Evolutionary conservation across 768 basidiomycete species (phyloP).

Genomic region (Hydnomerulius pinastri): DNA sequence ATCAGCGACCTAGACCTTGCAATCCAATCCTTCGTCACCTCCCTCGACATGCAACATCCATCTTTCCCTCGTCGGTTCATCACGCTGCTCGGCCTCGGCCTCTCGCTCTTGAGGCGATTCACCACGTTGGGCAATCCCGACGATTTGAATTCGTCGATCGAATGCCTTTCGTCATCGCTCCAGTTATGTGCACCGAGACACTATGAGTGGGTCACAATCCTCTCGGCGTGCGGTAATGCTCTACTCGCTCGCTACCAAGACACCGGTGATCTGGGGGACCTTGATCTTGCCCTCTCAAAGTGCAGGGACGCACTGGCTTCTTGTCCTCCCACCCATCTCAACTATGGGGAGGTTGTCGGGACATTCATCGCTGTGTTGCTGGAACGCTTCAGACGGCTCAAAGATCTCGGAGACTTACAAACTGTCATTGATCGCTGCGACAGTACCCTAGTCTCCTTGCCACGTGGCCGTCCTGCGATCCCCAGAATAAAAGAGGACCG

Average conservation of each 20-base stretch:
- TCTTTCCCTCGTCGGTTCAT: constrained; percentile 4
- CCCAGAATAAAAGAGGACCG: constrained; percentile 11
- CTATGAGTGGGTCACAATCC: neutral
- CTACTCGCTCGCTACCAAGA: constrained; percentile 16
- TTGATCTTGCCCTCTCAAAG: constrained; percentile 12
- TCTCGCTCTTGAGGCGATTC: constrained; percentile 9
- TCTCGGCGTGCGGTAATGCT: neutral
- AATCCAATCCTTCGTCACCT: constrained; percentile 21
- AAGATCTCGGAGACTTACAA: constrained; percentile 17
- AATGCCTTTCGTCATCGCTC: constrained; percentile 14
- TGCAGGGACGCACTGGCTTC: constrained; percentile 19
- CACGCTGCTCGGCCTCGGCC: constrained; percentile 17
- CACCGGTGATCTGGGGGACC: constrained; percentile 16
- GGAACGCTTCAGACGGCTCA: constrained; percentile 5
- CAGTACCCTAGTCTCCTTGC: constrained; percentile 9
- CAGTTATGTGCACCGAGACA: constrained; percentile 8
- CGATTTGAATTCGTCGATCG: constrained; percentile 20
- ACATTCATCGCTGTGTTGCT: constrained; percentile 8
- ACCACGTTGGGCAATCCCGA: constrained; percentile 3
- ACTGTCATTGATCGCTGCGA: constrained; percentile 23
- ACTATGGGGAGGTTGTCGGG: constrained; percentile 3
- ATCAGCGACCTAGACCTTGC: constrained; percentile 23
- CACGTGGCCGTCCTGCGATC: neutral
- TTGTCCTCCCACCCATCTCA: neutral
- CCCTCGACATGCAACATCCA: constrained; percentile 14